phyloP scores from a whole-genome alignment of 257 asterid species.

The Scutellaria baicalensis region DNA sequence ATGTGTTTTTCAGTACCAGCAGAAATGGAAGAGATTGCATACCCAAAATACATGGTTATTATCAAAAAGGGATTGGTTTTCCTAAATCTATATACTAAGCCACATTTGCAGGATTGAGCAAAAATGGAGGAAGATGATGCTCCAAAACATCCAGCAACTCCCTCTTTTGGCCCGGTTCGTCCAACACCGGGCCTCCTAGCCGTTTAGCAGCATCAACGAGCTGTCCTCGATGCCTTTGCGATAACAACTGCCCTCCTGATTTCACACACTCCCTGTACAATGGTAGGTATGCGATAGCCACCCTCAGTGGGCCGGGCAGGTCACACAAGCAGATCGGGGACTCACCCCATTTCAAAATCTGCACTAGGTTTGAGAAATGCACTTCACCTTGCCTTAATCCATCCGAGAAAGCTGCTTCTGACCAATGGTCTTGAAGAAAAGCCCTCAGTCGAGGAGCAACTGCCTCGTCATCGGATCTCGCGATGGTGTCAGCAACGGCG shows the following conservation, averaged over 20 bases:
- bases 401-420: conserved; percentile 54
- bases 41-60: neutral
- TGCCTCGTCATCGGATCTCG: conserved; percentile 49
- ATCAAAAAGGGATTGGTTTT: neutral
- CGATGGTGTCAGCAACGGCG: conserved; percentile 65
- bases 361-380: conserved; percentile 45
- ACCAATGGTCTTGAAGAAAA: conserved; percentile 66
- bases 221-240: conserved; percentile 62
- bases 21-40: neutral
- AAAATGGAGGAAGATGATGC: conserved; percentile 66
- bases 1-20: neutral
- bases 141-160: conserved; percentile 61
- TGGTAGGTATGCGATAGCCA: conserved; percentile 62
- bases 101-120: conserved; percentile 32
- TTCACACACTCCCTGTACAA: conserved; percentile 57
- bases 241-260: conserved; percentile 49
- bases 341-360: conserved; percentile 42
- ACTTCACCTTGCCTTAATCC: conserved; percentile 49
- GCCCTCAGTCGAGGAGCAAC: conserved; percentile 53
- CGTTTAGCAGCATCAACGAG: conserved; percentile 54
- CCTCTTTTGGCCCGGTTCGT: conserved; percentile 38
- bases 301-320: conserved; percentile 60
- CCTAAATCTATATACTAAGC: conserved; percentile 9
- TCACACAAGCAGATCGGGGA: conserved; percentile 46
- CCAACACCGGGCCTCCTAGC: conserved; percentile 48